These are phyloP conservation scores for Actinomucor elegans DNA, from an alignment of 371 early-diverging fungal genomes.

Conservation along the genomic window DNA sequence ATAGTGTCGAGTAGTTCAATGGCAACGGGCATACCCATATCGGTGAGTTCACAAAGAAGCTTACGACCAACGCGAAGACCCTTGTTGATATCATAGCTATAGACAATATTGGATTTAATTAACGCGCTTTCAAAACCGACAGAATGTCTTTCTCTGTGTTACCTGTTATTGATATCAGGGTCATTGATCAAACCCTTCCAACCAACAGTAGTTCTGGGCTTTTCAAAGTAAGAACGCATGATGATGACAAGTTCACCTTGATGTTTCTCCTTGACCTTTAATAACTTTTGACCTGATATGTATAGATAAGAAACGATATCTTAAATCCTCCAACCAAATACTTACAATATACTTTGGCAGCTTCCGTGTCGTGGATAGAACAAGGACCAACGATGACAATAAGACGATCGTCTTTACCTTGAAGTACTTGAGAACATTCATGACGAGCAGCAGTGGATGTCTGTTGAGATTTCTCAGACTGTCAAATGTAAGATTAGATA, in stretches of 20 bases:
- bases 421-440: conserved; percentile 69
- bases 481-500: background rate
- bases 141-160: background rate
- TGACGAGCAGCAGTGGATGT: conserved; percentile 60
- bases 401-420: conserved; percentile 81
- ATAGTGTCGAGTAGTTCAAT: conserved; percentile 93
- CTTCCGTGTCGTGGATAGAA: conserved; percentile 89
- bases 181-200: conserved; percentile 96
- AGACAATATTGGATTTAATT: background rate
- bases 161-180: conserved; percentile 80
- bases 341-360: conserved; percentile 80
- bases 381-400: conserved; percentile 92
- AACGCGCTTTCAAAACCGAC: background rate
- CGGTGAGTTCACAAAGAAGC: conserved; percentile 50
- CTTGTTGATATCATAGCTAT: conserved; percentile 85
- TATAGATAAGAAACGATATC: background rate
- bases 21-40: conserved; percentile 85
- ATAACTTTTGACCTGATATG: conserved; percentile 53
- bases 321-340: background rate
- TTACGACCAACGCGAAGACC: conserved; percentile 82
- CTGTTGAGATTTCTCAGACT: conserved; percentile 34
- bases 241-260: conserved; percentile 74
- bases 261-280: conserved; percentile 55
- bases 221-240: conserved; percentile 95
- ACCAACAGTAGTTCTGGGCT: conserved; percentile 92